phyloP scores from a whole-genome alignment of 2,329 filamentous ascomycete species.

The Clarireedia homoeocarpa region DNA sequence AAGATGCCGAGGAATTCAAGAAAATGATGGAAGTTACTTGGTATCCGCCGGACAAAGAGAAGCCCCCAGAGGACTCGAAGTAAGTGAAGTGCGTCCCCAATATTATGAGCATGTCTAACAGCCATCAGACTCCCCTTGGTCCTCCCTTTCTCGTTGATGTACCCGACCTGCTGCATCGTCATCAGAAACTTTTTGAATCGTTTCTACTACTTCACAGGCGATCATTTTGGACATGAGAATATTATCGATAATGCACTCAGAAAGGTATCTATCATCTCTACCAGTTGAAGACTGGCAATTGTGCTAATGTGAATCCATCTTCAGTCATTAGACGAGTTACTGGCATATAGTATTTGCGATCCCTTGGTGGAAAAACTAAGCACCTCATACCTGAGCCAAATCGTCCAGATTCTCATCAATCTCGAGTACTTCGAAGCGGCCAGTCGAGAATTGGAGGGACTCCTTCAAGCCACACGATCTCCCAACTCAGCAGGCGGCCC shows the following conservation, averaged over 20 bases:
- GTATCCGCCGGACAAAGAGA: constrained; percentile 86
- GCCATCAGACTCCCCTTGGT: constrained; percentile 73
- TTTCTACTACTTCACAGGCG: constrained; percentile 95
- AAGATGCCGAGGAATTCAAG: constrained; percentile 82
- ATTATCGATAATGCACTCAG: constrained; percentile 88
- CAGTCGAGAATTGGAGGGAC: constrained; percentile 78
- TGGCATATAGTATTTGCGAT: constrained; percentile 86
- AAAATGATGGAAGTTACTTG: constrained; percentile 95
- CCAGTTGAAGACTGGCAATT: neutral
- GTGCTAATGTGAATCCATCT: neutral
- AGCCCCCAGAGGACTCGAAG: constrained; percentile 64
- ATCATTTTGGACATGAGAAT: constrained; percentile 85
- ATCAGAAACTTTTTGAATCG: constrained; percentile 97
- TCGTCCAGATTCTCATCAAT: constrained; percentile 97
- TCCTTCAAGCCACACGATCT: constrained; percentile 77
- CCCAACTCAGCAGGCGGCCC: constrained; percentile 74
- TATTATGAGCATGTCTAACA: neutral
- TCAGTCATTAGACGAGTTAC: constrained; percentile 85
- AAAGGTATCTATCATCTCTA: constrained; percentile 42
- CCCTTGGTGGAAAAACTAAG: constrained; percentile 80
- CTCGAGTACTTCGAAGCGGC: constrained; percentile 94
- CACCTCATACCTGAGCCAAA: constrained; percentile 93
- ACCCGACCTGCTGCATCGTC: constrained; percentile 94
- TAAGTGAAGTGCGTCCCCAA: constrained; percentile 28
- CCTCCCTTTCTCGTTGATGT: constrained; percentile 98